Percentiles rank a stretch among this genome's conserved stretches.
Conservation (phyloP, 305 asterid genomes). For the Solanum hybrid region DNA sequence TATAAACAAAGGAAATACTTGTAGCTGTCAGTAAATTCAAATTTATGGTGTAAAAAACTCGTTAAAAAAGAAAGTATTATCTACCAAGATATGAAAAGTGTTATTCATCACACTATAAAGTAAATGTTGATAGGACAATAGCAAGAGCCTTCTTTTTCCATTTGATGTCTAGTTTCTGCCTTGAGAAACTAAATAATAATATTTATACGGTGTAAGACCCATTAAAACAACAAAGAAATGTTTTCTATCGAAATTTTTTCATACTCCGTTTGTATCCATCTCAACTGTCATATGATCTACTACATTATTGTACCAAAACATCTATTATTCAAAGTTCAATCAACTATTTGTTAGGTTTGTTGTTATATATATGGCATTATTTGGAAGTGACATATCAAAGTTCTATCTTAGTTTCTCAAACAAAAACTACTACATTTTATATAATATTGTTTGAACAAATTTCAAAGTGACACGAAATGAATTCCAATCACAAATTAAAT, state of each 20-base stretch:
- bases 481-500: too few relatives aligned
- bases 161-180: background rate
- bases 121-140: background rate
- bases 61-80: too few relatives aligned
- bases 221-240: background rate
- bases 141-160: background rate
- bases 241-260: background rate
- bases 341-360: background rate
- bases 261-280: too few relatives aligned
- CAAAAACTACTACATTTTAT: background rate
- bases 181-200: too few relatives aligned
- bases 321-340: background rate
- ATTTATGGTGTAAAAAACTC: background rate
- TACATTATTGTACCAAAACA: background rate
- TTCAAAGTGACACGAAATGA: too few relatives aligned
- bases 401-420: background rate
- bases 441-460: too few relatives aligned
- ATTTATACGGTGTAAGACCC: background rate
- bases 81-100: too few relatives aligned
- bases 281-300: background rate
- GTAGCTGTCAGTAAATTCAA: background rate
- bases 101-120: background rate
- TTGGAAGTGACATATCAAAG: background rate
- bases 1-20: too few relatives aligned
- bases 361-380: background rate